These are phyloP conservation scores for Russula sp. DNA, from an alignment of 768 basidiomycete species.

Conservation along the genomic window DNA sequence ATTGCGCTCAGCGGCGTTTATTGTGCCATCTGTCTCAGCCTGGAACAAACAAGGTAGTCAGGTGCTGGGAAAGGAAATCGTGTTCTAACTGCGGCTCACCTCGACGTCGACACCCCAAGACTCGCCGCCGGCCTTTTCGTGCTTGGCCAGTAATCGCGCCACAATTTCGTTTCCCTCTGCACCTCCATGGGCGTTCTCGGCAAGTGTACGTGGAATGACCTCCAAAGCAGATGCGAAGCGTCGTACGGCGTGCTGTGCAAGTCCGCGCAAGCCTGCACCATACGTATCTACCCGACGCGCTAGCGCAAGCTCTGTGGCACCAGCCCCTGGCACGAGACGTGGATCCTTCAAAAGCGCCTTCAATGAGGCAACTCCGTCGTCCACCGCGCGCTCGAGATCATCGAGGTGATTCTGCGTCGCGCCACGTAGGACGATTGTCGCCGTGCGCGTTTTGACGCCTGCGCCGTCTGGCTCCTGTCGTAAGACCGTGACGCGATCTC, in stretches of 20 bases:
- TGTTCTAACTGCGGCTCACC: slow-evolving; percentile 38
- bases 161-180: slow-evolving; percentile 90
- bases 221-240: slow-evolving; percentile 86
- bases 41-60: slow-evolving; percentile 29
- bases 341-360: slow-evolving; percentile 88
- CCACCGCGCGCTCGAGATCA: slow-evolving; percentile 92
- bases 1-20: slow-evolving; percentile 52
- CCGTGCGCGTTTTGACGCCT: slow-evolving; percentile 75
- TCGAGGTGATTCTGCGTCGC: slow-evolving; percentile 93
- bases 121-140: slow-evolving; percentile 68
- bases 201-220: slow-evolving; percentile 85
- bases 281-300: slow-evolving; percentile 77
- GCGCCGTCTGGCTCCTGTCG: slow-evolving; percentile 54
- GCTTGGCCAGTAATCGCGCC: slow-evolving; percentile 84
- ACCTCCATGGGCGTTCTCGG: slow-evolving; percentile 93
- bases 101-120: slow-evolving; percentile 86
- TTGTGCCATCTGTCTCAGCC: slow-evolving; percentile 76
- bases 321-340: slow-evolving; percentile 88
- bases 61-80: neutral
- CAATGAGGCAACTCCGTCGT: slow-evolving; percentile 96
- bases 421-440: slow-evolving; percentile 92
- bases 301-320: slow-evolving; percentile 92
- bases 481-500: slow-evolving; percentile 95
- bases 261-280: slow-evolving; percentile 82
- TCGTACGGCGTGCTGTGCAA: slow-evolving; percentile 91